These are phyloP conservation scores for Asterella californica DNA, from an alignment of 225 moss, liverwort and hornwort species.

Conservation along the genomic window DNA sequence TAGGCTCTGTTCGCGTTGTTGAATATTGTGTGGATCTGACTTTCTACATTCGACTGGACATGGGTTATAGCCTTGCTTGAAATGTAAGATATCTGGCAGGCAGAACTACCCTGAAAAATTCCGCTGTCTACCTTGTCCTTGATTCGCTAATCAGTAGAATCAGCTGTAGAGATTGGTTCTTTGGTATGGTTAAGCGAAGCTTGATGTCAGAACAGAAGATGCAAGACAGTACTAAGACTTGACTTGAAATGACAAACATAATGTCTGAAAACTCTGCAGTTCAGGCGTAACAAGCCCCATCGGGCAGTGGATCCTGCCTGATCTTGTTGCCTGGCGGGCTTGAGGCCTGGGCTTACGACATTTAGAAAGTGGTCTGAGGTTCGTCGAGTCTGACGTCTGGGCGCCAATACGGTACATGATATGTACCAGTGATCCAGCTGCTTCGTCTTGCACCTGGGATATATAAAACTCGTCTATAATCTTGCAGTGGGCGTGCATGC, in stretches of 20 bases:
- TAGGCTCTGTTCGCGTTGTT: neutral
- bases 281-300: neutral
- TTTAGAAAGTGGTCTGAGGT: conserved; percentile 7
- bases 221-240: conserved; percentile 4
- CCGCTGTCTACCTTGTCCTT: neutral
- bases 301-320: neutral
- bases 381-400: neutral
- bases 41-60: neutral
- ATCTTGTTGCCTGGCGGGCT: neutral
- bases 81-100: conserved; percentile 5
- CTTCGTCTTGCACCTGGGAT: neutral
- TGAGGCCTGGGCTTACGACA: conserved; percentile 1
- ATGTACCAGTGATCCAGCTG: neutral
- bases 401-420: neutral
- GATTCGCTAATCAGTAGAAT: neutral
- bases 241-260: neutral
- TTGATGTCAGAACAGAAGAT: conserved; percentile 1
- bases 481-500: conserved; percentile 9
- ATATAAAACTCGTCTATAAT: neutral
- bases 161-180: neutral
- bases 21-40: neutral
- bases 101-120: neutral
- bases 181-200: neutral
- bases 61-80: neutral
- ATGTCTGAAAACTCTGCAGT: neutral